Conservation (phyloP, 352 stramenopile genomes). For the Phytophthora ohioensis region DNA sequence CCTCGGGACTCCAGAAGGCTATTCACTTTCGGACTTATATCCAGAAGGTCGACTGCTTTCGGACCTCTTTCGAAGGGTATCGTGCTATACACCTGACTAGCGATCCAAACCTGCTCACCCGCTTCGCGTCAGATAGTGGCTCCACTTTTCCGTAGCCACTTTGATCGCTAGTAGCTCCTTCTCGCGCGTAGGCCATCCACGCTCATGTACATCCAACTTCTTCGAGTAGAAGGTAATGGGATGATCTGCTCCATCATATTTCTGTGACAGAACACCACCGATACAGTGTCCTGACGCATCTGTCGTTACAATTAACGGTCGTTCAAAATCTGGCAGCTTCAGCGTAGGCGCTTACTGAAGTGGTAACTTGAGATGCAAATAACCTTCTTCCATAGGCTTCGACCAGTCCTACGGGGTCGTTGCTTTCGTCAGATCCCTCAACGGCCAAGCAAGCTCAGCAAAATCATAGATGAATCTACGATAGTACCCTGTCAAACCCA, state of each 20-base stretch:
- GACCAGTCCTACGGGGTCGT: neutral
- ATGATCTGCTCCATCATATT: constrained; percentile 28
- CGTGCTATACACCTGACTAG: too few relatives aligned
- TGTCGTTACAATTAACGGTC: constrained; percentile 44
- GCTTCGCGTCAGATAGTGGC: constrained; percentile 13
- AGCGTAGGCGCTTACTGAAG: constrained; percentile 44
- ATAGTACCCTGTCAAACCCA: constrained; percentile 40
- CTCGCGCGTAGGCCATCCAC: constrained; percentile 24
- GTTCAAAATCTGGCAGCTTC: constrained; percentile 31
- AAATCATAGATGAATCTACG: constrained; percentile 14
- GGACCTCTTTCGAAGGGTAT: too few relatives aligned
- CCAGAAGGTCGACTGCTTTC: too few relatives aligned
- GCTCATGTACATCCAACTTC: constrained; percentile 12
- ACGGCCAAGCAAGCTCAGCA: constrained; percentile 20
- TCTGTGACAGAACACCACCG: constrained; percentile 16
- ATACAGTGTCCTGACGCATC: constrained; percentile 35
- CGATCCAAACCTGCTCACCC: too few relatives aligned
- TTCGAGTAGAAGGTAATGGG: constrained; percentile 13
- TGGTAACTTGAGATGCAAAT: constrained; percentile 23
- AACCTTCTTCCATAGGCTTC: neutral
- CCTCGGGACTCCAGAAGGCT: too few relatives aligned
- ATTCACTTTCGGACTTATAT: too few relatives aligned
- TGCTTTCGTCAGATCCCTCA: constrained; percentile 23
- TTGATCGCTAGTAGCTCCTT: constrained; percentile 23
- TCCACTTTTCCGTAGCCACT: constrained; percentile 13